Percentiles rank a stretch among this genome's conserved stretches.
phyloP scores from a whole-genome alignment of 441 rosid species.

The Breynia disticha region DNA sequence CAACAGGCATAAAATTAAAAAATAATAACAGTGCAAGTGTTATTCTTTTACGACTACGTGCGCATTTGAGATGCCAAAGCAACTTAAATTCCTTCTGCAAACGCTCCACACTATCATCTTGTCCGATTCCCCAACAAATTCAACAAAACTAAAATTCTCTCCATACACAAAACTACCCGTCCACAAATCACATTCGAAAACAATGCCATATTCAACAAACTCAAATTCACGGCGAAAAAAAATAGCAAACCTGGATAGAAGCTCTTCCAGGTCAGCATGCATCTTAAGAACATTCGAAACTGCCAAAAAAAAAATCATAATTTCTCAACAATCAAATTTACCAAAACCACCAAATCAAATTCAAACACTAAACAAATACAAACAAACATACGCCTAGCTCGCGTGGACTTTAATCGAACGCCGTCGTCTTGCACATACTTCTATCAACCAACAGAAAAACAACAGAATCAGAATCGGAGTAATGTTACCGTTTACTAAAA shows the following conservation, averaged over 20 bases:
- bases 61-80: constrained; percentile 70
- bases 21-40: background rate
- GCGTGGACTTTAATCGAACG: constrained; percentile 58
- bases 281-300: constrained; percentile 77
- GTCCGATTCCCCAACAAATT: constrained; percentile 71
- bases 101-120: constrained; percentile 75
- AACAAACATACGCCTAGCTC: constrained; percentile 63
- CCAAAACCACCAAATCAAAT: constrained; percentile 2
- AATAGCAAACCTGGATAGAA: constrained; percentile 49
- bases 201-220: too few species aligned
- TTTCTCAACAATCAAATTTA: background rate
- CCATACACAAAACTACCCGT: background rate
- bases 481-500: background rate
- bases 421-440: constrained; percentile 59
- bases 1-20: background rate
- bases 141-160: constrained; percentile 4
- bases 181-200: background rate
- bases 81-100: constrained; percentile 79
- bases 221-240: too few species aligned
- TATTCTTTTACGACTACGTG: constrained; percentile 21
- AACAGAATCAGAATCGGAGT: too few species aligned
- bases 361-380: constrained; percentile 3
- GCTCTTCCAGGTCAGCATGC: constrained; percentile 67
- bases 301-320: constrained; percentile 23
- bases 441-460: constrained; percentile 28